Conservation (phyloP, 257 asterid genomes). For the Solanum chmielewskii region DNA sequence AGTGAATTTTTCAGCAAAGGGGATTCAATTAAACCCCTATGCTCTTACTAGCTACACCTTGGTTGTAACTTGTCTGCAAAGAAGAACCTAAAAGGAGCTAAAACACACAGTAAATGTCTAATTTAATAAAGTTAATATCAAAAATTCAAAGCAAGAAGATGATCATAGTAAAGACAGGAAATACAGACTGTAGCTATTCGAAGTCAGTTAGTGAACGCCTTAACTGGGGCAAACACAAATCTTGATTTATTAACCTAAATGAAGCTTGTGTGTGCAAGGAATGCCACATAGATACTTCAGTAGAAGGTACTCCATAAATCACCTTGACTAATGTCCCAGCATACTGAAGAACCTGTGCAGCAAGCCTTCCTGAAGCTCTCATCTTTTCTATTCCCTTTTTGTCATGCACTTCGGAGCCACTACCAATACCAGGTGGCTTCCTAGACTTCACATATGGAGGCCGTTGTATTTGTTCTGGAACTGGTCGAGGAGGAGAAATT, state of each 20-base stretch:
- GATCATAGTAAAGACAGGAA: neutral
- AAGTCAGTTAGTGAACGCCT: neutral
- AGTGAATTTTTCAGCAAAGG: neutral
- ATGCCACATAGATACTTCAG: neutral
- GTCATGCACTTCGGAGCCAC: conserved; percentile 68
- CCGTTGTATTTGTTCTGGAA: conserved; percentile 60
- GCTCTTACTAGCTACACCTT: neutral
- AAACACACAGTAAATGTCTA: neutral
- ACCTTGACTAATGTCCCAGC: conserved; percentile 97
- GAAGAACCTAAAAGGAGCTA: neutral
- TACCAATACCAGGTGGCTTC: conserved; percentile 71
- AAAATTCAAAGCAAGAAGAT: neutral
- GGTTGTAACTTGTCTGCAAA: neutral
- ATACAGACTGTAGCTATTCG: too few relatives aligned
- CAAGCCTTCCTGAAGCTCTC: conserved; percentile 97
- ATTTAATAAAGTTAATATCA: neutral
- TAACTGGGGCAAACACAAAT: neutral
- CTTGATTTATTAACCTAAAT: neutral
- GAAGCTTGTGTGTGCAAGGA: neutral
- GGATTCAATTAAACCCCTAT: neutral
- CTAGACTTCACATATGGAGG: conserved; percentile 79
- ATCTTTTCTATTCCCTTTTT: conserved; percentile 75
- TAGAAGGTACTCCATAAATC: conserved; percentile 1
- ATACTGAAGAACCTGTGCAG: conserved; percentile 89
- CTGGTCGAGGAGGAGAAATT: conserved; percentile 67